phyloP scores from a whole-genome alignment of 805 yeast species.

The Kodamaea laetipori region DNA sequence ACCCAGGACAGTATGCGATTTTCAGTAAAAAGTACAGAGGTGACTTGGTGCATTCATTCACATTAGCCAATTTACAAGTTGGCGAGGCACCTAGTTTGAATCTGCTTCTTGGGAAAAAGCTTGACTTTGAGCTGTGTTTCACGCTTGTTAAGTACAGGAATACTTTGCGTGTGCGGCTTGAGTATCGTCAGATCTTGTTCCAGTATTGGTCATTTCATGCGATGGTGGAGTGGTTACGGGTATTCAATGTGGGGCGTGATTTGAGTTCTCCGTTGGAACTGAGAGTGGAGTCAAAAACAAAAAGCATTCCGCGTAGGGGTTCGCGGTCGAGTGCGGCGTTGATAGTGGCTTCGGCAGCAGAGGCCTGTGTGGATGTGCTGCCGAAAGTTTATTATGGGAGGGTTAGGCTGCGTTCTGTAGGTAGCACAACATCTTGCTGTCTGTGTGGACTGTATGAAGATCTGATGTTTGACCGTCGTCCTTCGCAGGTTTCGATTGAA shows the following conservation, averaged over 20 bases:
- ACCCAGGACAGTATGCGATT: slow-evolving; percentile 15
- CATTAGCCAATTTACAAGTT: slow-evolving; percentile 31
- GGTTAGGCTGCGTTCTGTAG: background rate
- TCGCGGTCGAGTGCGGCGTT: background rate
- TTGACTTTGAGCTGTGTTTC: slow-evolving; percentile 4
- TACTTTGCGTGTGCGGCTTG: slow-evolving; percentile 39
- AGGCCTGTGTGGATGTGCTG: background rate
- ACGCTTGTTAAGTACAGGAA: slow-evolving; percentile 34
- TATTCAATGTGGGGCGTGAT: slow-evolving; percentile 37
- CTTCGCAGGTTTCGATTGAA: background rate
- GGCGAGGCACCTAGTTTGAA: slow-evolving; percentile 41
- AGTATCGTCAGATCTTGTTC: slow-evolving; percentile 38
- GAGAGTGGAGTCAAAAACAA: slow-evolving; percentile 27
- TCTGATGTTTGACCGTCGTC: background rate
- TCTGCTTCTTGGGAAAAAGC: slow-evolving; percentile 18
- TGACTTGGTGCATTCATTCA: slow-evolving; percentile 26
- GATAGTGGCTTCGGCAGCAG: background rate
- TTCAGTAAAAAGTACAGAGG: slow-evolving; percentile 28
- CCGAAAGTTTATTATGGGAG: background rate
- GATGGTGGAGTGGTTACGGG: slow-evolving; percentile 41
- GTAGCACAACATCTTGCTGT: background rate
- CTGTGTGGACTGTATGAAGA: background rate
- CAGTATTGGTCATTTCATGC: slow-evolving; percentile 46
- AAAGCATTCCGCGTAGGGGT: slow-evolving; percentile 19
- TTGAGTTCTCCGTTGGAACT: slow-evolving; percentile 33